Conservation (phyloP, 2,329 filamentous ascomycete genomes). For the Colletotrichum sp. region DNA sequence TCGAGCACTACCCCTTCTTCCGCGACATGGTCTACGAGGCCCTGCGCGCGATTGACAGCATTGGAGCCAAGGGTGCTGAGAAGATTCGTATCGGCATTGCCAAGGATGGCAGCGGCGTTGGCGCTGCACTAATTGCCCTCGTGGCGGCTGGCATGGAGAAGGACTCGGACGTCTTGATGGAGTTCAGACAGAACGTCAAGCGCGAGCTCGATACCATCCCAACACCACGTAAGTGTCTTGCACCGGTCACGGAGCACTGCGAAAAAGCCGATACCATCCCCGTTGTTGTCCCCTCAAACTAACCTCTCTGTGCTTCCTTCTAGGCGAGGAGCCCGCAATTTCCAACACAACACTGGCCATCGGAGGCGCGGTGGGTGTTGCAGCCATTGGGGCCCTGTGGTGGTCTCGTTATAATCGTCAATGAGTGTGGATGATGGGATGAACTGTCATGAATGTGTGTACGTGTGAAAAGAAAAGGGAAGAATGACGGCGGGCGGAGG, state of each 20-base stretch:
- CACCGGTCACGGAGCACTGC: conserved; percentile 8
- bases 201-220: conserved; percentile 37
- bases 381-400: conserved; percentile 31
- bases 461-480: not conserved
- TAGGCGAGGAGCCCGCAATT: conserved; percentile 35
- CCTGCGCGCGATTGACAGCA: conserved; percentile 74
- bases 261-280: conserved; percentile 24
- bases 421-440: not conserved
- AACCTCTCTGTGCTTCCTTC: conserved; percentile 17
- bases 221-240: conserved; percentile 30
- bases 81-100: conserved; percentile 94
- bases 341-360: conserved; percentile 34
- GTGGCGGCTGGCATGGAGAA: conserved; percentile 76
- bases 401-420: conserved; percentile 16
- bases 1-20: conserved; percentile 96
- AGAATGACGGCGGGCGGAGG: not conserved
- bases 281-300: conserved; percentile 18
- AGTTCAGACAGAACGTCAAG: conserved; percentile 44
- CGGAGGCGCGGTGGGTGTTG: conserved; percentile 39
- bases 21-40: conserved; percentile 87
- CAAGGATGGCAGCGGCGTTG: conserved; percentile 95
- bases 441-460: not conserved
- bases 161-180: conserved; percentile 45
- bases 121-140: conserved; percentile 91
- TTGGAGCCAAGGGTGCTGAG: conserved; percentile 80